These are phyloP conservation scores for Triangularia verruculosa DNA, from an alignment of 2,329 filamentous ascomycete species.

Conservation along the genomic window DNA sequence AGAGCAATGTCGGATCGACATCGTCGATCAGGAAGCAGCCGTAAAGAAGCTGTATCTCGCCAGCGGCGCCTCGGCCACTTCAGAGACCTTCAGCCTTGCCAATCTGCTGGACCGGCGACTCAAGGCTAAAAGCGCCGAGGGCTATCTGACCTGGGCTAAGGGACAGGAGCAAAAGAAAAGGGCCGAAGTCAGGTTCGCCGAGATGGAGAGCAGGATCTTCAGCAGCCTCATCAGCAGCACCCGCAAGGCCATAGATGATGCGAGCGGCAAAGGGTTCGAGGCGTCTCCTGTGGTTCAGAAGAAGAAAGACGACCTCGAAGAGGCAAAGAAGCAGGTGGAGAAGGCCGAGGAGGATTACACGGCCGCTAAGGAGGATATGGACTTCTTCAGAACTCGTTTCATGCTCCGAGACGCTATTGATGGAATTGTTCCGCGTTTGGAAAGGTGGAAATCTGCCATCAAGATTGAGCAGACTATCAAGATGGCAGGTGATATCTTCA, in stretches of 20 bases:
- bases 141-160: conserved; percentile 11
- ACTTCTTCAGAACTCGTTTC: conserved; percentile 24
- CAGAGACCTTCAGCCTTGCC: not conserved
- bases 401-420: conserved; percentile 31
- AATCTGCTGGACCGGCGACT: conserved; percentile 13
- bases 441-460: conserved; percentile 30
- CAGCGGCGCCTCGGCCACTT: not conserved
- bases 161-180: conserved; percentile 7
- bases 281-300: conserved; percentile 7
- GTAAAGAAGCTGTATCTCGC: conserved; percentile 7
- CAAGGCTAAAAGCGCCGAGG: conserved; percentile 1
- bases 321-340: conserved; percentile 4
- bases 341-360: not conserved
- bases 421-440: conserved; percentile 25
- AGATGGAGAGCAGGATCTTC: conserved; percentile 21
- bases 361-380: conserved; percentile 12
- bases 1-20: conserved; percentile 19
- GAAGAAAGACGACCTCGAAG: not conserved
- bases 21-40: conserved; percentile 16
- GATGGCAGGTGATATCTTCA: conserved; percentile 29
- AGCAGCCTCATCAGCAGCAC: conserved; percentile 9
- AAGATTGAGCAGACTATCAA: conserved; percentile 30
- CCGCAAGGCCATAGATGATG: conserved; percentile 4
- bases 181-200: conserved; percentile 13
- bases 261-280: not conserved